Evolutionary conservation across 306 rosid species (phyloP).

Genomic region (Fagus crenata): DNA sequence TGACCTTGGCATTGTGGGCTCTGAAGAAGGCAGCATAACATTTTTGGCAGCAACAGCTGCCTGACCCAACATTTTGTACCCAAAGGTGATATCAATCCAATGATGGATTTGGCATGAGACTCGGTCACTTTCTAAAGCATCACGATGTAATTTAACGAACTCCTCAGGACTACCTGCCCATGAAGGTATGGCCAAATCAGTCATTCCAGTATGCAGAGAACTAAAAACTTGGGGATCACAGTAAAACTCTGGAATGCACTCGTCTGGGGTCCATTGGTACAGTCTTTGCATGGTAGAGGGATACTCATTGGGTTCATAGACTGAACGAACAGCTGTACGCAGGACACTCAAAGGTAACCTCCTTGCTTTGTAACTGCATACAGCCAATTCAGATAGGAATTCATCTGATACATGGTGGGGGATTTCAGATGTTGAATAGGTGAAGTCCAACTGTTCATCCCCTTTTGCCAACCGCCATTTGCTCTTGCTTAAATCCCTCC

Average conservation of each 20-base stretch:
- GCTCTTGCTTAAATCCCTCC: conserved; percentile 94
- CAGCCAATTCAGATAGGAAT: conserved; percentile 98
- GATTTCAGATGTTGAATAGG: conserved; percentile 88
- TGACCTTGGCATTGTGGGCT: conserved; percentile 70
- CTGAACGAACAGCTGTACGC: conserved; percentile 90
- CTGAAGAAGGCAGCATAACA: conserved; percentile 93
- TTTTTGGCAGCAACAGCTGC: conserved; percentile 88
- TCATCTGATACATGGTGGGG: conserved; percentile 99
- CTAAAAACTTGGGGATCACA: conserved; percentile 74
- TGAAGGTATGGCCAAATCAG: conserved; percentile 85
- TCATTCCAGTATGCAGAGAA: conserved; percentile 84
- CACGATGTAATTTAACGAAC: conserved; percentile 81
- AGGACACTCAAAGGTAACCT: conserved; percentile 89
- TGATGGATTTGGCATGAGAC: conserved; percentile 83
- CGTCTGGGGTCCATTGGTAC: conserved; percentile 98
- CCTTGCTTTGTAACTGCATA: conserved; percentile 99
- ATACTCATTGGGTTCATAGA: conserved; percentile 96
- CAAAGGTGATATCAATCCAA: conserved; percentile 95
- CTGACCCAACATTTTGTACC: conserved; percentile 91
- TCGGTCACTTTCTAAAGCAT: conserved; percentile 76
- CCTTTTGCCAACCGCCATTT: conserved; percentile 99
- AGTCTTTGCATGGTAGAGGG: conserved; percentile 99
- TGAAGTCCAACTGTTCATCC: conserved; percentile 97
- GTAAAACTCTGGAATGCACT: conserved; percentile 97
- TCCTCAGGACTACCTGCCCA: conserved; percentile 83